phyloP scores from a whole-genome alignment of 331 rosid species.

The Ulmus americana region DNA sequence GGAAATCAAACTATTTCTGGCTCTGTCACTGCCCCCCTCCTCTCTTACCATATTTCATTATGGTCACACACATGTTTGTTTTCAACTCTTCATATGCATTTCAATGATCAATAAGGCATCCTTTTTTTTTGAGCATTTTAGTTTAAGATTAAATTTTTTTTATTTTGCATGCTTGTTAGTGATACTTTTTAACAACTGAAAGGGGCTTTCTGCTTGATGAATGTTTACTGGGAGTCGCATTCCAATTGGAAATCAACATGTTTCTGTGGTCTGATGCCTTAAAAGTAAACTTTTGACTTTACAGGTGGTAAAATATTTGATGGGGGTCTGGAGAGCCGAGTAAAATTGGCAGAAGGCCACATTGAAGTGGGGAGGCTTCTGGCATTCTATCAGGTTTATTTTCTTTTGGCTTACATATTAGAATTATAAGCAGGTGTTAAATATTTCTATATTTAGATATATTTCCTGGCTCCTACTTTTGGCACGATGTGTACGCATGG shows the following conservation, averaged over 20 bases:
- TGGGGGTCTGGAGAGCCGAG: constrained; percentile 56
- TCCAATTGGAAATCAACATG: not conserved
- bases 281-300: constrained; percentile 23
- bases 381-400: constrained; percentile 74
- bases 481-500: no score
- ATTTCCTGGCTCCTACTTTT: no score
- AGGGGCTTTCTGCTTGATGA: not conserved
- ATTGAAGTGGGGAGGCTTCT: constrained; percentile 93
- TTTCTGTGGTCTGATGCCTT: not conserved
- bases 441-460: no score
- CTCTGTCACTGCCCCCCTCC: no score
- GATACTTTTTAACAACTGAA: not conserved
- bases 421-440: no score
- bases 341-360: constrained; percentile 78
- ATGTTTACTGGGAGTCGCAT: not conserved
- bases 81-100: not conserved
- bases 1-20: no score
- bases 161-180: not conserved
- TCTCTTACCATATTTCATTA: no score
- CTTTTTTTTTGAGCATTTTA: not conserved
- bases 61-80: no score
- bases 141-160: not conserved
- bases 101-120: not conserved
- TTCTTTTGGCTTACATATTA: constrained; percentile 10
- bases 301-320: constrained; percentile 43